Percentiles rank a stretch among this genome's conserved stretches.
Conservation (phyloP, 495 filamentous ascomycete genomes). For the Penicillium arizonense region DNA sequence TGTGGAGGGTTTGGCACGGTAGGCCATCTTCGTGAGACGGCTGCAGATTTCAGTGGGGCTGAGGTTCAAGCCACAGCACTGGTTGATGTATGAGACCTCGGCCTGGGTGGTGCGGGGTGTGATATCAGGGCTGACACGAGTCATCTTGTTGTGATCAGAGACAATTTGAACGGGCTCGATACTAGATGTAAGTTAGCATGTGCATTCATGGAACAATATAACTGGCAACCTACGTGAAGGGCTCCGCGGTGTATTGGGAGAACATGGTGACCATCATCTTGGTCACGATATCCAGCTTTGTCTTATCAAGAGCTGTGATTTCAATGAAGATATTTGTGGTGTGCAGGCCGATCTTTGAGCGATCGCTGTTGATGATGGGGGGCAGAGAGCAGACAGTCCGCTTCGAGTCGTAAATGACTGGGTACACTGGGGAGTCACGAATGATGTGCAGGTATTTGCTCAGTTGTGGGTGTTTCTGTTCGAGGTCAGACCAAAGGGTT, state of each 20-base stretch:
- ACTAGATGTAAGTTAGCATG: constrained; percentile 23
- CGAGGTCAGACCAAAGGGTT: neutral
- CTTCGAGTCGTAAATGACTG: constrained; percentile 92
- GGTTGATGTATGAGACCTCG: constrained; percentile 88
- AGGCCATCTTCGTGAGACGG: constrained; percentile 83
- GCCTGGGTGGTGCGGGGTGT: constrained; percentile 72
- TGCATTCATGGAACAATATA: neutral
- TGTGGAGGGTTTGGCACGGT: constrained; percentile 67
- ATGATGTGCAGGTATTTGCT: constrained; percentile 88
- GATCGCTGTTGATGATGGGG: constrained; percentile 96
- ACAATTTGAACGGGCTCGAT: constrained; percentile 90
- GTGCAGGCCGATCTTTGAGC: constrained; percentile 88
- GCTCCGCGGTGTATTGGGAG: constrained; percentile 82
- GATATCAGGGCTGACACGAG: constrained; percentile 76
- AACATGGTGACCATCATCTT: constrained; percentile 98
- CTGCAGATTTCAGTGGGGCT: constrained; percentile 69
- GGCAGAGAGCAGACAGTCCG: constrained; percentile 87
- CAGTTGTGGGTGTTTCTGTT: constrained; percentile 76
- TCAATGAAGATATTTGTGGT: constrained; percentile 96
- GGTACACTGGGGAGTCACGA: constrained; percentile 88
- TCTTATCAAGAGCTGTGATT: constrained; percentile 93
- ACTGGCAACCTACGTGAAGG: constrained; percentile 62
- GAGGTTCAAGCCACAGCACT: constrained; percentile 78
- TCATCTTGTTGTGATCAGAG: constrained; percentile 85
- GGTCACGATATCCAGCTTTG: constrained; percentile 94